phyloP scores from a whole-genome alignment of 2,329 filamentous ascomycete species.

The Colletotrichum cordylinicola region DNA sequence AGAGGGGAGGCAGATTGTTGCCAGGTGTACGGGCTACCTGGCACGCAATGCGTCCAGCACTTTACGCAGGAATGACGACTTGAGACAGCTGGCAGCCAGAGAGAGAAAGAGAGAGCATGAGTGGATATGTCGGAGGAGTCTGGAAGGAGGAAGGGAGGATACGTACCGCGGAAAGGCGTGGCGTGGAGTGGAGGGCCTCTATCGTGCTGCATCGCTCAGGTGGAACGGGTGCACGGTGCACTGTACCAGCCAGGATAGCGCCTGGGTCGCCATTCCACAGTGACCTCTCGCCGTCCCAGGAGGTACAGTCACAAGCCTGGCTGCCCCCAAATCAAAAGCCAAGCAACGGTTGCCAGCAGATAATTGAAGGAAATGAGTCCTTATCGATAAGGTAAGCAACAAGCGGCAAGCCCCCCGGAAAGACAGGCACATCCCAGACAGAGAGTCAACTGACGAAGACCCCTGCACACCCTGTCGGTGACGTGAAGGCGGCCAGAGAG shows the following conservation, averaged over 20 bases:
- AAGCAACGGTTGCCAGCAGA: background rate
- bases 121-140: background rate
- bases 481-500: constrained; percentile 20
- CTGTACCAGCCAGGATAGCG: background rate
- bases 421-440: constrained; percentile 1
- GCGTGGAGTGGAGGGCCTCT: background rate
- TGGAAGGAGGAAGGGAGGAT: background rate
- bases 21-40: background rate
- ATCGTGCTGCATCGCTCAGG: constrained; percentile 5
- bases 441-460: constrained; percentile 12
- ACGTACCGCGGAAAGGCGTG: background rate
- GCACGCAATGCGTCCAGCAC: background rate
- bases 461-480: constrained; percentile 19
- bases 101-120: background rate
- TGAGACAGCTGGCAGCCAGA: background rate
- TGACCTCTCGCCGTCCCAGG: background rate
- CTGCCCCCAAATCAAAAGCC: background rate
- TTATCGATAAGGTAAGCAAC: constrained; percentile 22
- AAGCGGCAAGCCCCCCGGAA: background rate
- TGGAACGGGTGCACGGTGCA: constrained; percentile 11
- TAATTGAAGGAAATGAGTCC: background rate
- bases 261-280: background rate
- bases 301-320: background rate
- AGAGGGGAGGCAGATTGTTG: background rate
- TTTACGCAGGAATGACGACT: background rate